phyloP scores from a whole-genome alignment of 805 yeast genomes.

The Teunomyces atbi region DNA sequence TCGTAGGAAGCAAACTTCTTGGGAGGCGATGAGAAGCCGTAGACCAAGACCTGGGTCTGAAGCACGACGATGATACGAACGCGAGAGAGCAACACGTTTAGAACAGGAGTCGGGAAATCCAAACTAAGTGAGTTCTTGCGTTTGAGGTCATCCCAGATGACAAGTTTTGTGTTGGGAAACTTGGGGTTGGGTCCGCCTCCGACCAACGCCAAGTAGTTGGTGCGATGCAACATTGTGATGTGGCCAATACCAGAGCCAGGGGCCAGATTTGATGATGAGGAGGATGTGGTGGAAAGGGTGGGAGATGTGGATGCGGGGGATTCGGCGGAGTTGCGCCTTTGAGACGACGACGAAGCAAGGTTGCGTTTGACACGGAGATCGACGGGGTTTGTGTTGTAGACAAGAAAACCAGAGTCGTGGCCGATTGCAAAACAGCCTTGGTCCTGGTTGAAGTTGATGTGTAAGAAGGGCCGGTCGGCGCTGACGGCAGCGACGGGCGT shows the following conservation, averaged over 20 bases:
- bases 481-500: conserved; percentile 11
- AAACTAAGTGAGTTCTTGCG: conserved; percentile 67
- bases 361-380: conserved; percentile 64
- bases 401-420: conserved; percentile 76
- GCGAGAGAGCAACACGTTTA: conserved; percentile 72
- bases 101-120: conserved; percentile 74
- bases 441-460: conserved; percentile 82
- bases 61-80: conserved; percentile 73
- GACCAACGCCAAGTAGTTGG: conserved; percentile 84
- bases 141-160: conserved; percentile 91
- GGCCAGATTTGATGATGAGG: conserved; percentile 5
- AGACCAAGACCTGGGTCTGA: conserved; percentile 64
- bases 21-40: conserved; percentile 82
- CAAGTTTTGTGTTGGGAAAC: conserved; percentile 73
- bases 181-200: conserved; percentile 87
- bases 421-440: conserved; percentile 86
- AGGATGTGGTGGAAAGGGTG: background rate
- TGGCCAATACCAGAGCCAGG: conserved; percentile 64
- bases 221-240: conserved; percentile 80
- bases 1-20: conserved; percentile 60
- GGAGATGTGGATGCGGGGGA: background rate
- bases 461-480: conserved; percentile 41
- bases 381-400: conserved; percentile 85
- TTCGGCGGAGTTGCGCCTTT: background rate
- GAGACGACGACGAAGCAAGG: background rate